phyloP scores from a whole-genome alignment of 2,329 filamentous ascomycete species.

The Tolypocladium endophyticum region DNA sequence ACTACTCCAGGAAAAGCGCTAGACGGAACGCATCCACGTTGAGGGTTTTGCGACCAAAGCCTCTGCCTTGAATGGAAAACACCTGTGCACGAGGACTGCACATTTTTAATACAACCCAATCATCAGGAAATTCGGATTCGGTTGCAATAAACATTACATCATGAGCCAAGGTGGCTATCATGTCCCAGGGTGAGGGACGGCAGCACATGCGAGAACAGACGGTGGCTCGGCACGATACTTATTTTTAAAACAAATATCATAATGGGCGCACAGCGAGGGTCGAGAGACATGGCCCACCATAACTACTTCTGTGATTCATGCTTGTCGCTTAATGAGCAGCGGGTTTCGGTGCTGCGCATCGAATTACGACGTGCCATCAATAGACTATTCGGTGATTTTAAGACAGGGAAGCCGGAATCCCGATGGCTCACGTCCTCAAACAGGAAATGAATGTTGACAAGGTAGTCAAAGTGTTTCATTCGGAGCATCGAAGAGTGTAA shows the following conservation, averaged over 20 bases:
- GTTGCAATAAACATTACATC: not conserved
- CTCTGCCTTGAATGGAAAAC: not conserved
- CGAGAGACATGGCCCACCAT: not conserved
- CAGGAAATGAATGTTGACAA: too few species aligned
- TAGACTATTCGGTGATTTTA: not conserved
- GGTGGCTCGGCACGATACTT: not conserved
- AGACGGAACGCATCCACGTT: not conserved
- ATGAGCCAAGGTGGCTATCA: not conserved
- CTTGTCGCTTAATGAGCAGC: not conserved
- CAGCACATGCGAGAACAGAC: not conserved
- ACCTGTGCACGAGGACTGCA: not conserved
- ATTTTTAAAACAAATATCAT: too few species aligned
- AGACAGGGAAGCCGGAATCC: not conserved
- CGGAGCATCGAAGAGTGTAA: too few species aligned
- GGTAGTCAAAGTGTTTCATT: too few species aligned
- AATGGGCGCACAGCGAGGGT: not conserved
- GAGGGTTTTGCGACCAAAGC: not conserved
- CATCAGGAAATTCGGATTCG: slow-evolving; percentile 1
- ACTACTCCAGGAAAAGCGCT: not conserved
- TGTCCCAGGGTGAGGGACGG: not conserved
- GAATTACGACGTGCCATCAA: not conserved
- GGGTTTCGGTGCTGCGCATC: not conserved
- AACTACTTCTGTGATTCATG: not conserved
- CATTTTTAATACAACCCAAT: not conserved
- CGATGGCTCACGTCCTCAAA: too few species aligned